These are phyloP conservation scores for Mortierella claussenii DNA, from an alignment of 192 early-diverging fungal species.

Conservation along the genomic window DNA sequence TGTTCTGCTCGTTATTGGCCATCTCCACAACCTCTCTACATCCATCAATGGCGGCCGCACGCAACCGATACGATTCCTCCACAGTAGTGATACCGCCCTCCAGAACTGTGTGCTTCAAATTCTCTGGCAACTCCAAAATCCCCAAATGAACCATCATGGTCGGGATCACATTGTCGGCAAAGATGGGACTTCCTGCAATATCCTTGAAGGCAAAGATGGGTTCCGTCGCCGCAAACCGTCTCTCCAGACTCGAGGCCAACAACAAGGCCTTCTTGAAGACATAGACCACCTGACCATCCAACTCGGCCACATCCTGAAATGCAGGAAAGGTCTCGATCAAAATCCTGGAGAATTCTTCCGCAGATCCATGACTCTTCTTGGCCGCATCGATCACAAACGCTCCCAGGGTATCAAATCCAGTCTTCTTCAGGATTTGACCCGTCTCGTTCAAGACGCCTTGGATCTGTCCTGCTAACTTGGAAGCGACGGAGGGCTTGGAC, in stretches of 20 bases:
- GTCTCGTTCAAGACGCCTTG: constrained; percentile 75
- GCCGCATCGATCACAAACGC: constrained; percentile 77
- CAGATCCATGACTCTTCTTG: constrained; percentile 49
- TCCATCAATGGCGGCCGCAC: constrained; percentile 76
- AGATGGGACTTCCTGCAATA: constrained; percentile 72
- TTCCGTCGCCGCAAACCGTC: constrained; percentile 66
- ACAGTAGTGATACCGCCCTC: constrained; percentile 59
- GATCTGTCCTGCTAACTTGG: constrained; percentile 72
- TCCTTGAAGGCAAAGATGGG: constrained; percentile 74
- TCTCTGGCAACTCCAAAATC: constrained; percentile 59
- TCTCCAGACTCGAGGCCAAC: constrained; percentile 69
- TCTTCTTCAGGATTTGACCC: constrained; percentile 68
- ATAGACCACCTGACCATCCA: constrained; percentile 68
- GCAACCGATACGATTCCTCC: constrained; percentile 66
- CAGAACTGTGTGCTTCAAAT: constrained; percentile 59
- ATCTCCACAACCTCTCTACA: constrained; percentile 66
- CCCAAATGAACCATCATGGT: constrained; percentile 69
- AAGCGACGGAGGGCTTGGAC: constrained; percentile 69
- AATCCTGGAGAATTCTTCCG: constrained; percentile 45
- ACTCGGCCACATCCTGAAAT: constrained; percentile 67
- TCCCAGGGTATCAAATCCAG: constrained; percentile 71
- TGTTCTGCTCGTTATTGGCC: constrained; percentile 29
- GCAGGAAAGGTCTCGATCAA: constrained; percentile 75
- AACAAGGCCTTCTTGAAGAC: constrained; percentile 84
- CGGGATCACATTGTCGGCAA: constrained; percentile 82